Conservation (phyloP, 352 stramenopile genomes). For the Globisporangium barbulae region DNA sequence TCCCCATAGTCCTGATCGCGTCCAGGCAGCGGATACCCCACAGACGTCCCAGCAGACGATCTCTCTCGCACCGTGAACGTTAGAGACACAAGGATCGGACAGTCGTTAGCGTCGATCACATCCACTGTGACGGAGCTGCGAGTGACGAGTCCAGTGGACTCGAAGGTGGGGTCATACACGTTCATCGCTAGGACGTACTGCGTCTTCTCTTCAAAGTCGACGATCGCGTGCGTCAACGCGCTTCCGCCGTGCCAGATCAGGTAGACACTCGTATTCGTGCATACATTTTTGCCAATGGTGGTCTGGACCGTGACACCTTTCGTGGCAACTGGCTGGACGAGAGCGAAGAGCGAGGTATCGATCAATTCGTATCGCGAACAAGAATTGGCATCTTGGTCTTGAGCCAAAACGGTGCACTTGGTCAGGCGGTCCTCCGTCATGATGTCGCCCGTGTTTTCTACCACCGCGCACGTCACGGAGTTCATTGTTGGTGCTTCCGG, state of each 20-base stretch:
- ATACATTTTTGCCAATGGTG: neutral
- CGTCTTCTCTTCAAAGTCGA: constrained; percentile 37
- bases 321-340: neutral
- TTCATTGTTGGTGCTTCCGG: constrained; percentile 34
- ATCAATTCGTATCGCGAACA: constrained; percentile 47
- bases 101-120: constrained; percentile 55
- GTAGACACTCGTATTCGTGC: constrained; percentile 3
- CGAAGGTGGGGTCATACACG: constrained; percentile 32
- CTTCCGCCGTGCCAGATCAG: constrained; percentile 8
- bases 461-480: constrained; percentile 27
- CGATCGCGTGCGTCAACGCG: neutral
- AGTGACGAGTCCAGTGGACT: constrained; percentile 25
- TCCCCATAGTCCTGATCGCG: constrained; percentile 51
- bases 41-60: constrained; percentile 20
- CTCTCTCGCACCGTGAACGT: constrained; percentile 45
- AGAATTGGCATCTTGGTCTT: constrained; percentile 36
- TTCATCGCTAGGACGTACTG: constrained; percentile 30
- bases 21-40: constrained; percentile 51
- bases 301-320: neutral
- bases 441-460: constrained; percentile 41
- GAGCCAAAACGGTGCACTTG: constrained; percentile 33
- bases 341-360: constrained; percentile 9
- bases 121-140: constrained; percentile 27
- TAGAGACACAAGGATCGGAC: constrained; percentile 34
- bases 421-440: constrained; percentile 19